Base-by-base conservation (phyloP, 768 basidiomycete genomes). In the Saitozyma podzolica region DNA sequence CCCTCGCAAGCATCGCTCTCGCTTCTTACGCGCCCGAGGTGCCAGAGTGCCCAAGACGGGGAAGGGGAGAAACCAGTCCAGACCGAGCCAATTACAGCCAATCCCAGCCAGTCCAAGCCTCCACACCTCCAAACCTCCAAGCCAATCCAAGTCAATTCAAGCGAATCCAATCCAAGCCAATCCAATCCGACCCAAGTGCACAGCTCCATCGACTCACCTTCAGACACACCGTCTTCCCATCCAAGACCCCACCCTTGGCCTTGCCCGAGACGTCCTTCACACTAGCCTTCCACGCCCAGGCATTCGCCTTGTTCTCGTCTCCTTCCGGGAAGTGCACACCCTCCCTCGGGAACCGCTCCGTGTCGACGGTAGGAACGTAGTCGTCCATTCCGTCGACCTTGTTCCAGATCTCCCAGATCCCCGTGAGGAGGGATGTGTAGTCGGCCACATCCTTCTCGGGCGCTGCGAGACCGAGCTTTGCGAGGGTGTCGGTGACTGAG, bases 181-280 rank as follows among this genome's bases (percentile, higher is more conserved):
- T 54, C 39, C 20, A 9, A 29, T 58, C 17, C 19, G 14, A 54
- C 37, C 37, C 40, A 47, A 17, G 41, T 20, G 39, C 55, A 2
- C 40, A 16, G 5, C 29, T 48, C 40, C 4, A 19, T 40, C 40
- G 50, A 58, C 62, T 52, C 45, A 64, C 83, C 78, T 84, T 83
- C n/a, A 83, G 54, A 37, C 80, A 76, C 19, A 83, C 70, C 41
- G 78, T 82, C 64, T 77, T 80, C 9, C 82, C 81, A 8, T 75
- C 70, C 9, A 84, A 66, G 8, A 81, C 60, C 37, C 70, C 66
- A 29, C 48, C 61, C 2, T 20, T 56, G 1, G 14, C 54, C 50
- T 59, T 50, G 29, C 29, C 29, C 29, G 29, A 29, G 7, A 8
- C 41, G 54, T 65, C 69, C 45, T 64, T 37, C 9, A 74, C 61